Base-by-base conservation (phyloP, 2,329 filamentous ascomycete species). In the Phaeosphaeria sp. region DNA sequence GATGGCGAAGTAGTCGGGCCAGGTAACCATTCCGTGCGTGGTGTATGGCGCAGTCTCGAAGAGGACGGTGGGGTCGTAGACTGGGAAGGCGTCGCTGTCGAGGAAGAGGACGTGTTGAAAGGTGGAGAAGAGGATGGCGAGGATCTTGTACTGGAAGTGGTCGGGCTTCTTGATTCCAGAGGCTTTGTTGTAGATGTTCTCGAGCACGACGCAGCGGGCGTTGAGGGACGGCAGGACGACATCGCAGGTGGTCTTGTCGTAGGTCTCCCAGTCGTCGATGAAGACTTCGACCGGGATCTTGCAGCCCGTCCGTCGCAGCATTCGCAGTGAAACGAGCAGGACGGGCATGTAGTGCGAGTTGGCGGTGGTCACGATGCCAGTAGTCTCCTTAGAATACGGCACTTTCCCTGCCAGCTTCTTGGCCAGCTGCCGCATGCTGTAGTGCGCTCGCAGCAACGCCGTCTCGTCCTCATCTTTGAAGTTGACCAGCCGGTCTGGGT, bases 71-170 rank as follows among this genome's bases (percentile, higher is more conserved):
- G 81, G 81, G 51, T 82, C 76, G 45, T 78, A 74, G 22, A 81
- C 69, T 13, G 85, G 84, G 64, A 86, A 85, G 59, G 79, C 80
- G 65, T 87, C 85, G 54, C 83, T 82, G 65, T 88, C 86, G 66
- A 88, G 81, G 72, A 85, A 86, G 18, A 88, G 77, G 11, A 86
- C 79, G 52, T 86, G 80, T 66, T 86, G 82, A 61, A 87, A 88
- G 3, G 84, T 83, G 1, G 85, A 86, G 60, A 87, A 83, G 2
- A 88, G 75, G 18, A 87, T 80, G 3, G 85, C 78, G 61, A 87
- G 82, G 39, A 83, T 78, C 68, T 87, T 87, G 75, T 83, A 82
- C 65, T 87, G 85, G 66, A 80, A 86, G 48, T 44, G 70, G 67
- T 62, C 60, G 1, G 62, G 64, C 9, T 46, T 52, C 11, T 48